Percentiles rank a stretch among this genome's conserved stretches.
Conservation (phyloP, 495 filamentous ascomycete genomes). For the Tuber aestivum region DNA sequence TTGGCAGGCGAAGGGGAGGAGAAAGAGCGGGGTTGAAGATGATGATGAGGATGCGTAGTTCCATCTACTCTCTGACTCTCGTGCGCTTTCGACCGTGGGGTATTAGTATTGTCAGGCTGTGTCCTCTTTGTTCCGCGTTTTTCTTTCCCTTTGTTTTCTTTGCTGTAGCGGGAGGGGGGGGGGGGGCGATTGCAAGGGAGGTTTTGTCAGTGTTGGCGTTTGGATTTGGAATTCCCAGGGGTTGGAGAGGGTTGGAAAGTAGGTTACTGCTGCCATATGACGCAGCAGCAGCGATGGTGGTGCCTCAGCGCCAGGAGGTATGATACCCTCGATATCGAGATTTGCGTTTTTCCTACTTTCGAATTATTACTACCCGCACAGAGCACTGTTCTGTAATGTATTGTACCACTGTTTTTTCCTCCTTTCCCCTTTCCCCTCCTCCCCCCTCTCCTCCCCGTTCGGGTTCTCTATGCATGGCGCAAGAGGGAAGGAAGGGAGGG, state of each 20-base stretch:
- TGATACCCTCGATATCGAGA: background rate
- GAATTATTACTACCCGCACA: background rate
- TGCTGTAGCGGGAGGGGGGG: background rate
- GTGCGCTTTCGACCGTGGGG: background rate
- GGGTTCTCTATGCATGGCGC: background rate
- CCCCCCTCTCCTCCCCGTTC: background rate
- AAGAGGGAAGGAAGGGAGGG: background rate
- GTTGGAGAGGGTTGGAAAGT: background rate
- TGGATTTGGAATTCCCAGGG: background rate
- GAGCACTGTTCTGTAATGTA: background rate
- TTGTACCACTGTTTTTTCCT: background rate
- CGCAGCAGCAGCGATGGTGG: background rate
- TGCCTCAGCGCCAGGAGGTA: background rate
- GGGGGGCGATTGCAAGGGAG: background rate
- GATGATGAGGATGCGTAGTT: constrained; percentile 30
- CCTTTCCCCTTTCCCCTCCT: background rate
- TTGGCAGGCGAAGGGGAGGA: constrained; percentile 29
- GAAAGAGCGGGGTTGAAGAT: constrained; percentile 17
- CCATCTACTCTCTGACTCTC: background rate
- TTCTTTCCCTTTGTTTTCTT: background rate
- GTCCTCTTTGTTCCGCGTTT: background rate
- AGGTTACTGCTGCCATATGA: background rate
- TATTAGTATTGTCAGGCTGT: background rate
- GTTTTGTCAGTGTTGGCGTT: background rate
- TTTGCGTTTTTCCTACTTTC: background rate